Percentiles rank a stretch among this genome's conserved stretches.
Evolutionary conservation across 805 yeast species (phyloP).

Genomic region (Candida vaughaniae): DNA sequence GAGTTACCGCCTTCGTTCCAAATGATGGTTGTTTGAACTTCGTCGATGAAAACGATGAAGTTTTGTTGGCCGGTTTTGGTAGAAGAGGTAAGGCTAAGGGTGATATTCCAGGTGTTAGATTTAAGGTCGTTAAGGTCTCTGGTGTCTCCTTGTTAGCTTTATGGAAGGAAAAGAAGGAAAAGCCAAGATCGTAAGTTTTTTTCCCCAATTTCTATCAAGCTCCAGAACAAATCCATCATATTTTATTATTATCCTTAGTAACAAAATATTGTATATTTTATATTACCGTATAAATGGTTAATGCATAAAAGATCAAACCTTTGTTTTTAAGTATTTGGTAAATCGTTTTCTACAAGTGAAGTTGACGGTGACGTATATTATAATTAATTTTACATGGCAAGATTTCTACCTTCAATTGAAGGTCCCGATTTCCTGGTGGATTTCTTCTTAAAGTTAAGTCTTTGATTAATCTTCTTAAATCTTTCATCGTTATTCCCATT

Average conservation of each 20-base stretch:
- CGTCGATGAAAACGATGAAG: slow-evolving; percentile 99
- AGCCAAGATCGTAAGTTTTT: slow-evolving; percentile 91
- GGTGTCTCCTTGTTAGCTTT: slow-evolving; percentile 99
- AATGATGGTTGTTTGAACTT: slow-evolving; percentile 99
- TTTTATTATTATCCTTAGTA: slow-evolving; percentile 4
- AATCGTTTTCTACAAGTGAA: too few relatives aligned
- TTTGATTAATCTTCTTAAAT: slow-evolving; percentile 72
- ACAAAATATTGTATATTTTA: slow-evolving; percentile 14
- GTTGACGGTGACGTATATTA: too few relatives aligned
- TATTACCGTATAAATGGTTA: slow-evolving; percentile 11
- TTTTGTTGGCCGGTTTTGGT: slow-evolving; percentile 99
- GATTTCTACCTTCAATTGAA: slow-evolving; percentile 72
- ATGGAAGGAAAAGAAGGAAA: slow-evolving; percentile 99
- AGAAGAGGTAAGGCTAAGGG: slow-evolving; percentile 99
- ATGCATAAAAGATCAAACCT: slow-evolving; percentile 15
- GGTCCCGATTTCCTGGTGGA: slow-evolving; percentile 65
- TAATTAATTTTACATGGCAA: slow-evolving; percentile 36
- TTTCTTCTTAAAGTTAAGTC: slow-evolving; percentile 50
- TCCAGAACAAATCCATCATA: too few relatives aligned
- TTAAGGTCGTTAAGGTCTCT: slow-evolving; percentile 99
- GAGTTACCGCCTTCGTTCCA: slow-evolving; percentile 99
- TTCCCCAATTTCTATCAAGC: too few relatives aligned
- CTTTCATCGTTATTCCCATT: slow-evolving; percentile 62
- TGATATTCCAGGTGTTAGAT: slow-evolving; percentile 99
- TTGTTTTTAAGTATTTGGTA: too few relatives aligned